phyloP scores from a whole-genome alignment of 805 yeast genomes.

The Maudiozyma bulderi region DNA sequence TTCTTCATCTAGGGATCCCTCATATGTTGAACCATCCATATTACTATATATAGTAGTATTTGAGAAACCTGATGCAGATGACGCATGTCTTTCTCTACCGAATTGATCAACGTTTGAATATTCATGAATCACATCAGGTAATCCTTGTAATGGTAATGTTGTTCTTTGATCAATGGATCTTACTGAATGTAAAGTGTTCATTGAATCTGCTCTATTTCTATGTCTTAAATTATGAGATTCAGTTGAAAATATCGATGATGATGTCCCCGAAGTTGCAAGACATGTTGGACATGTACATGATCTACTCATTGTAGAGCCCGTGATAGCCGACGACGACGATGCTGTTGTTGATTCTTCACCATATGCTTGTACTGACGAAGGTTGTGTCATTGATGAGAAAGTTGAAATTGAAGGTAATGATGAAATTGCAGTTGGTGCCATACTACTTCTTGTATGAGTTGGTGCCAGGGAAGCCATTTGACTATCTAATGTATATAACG shows the following conservation, averaged over 20 bases:
- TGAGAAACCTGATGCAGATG: neutral
- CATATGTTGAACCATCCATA: neutral
- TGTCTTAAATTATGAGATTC: neutral
- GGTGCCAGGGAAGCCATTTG: neutral
- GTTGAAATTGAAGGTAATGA: neutral
- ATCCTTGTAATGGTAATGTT: slow-evolving; percentile 33
- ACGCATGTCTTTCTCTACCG: slow-evolving; percentile 12
- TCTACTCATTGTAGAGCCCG: neutral
- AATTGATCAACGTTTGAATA: slow-evolving; percentile 32
- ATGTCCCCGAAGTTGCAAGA: neutral
- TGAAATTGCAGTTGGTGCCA: neutral
- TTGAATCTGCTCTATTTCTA: neutral
- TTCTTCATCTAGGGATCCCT: neutral
- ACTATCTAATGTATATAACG: neutral
- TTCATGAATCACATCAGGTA: slow-evolving; percentile 38
- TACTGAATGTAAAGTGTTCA: slow-evolving; percentile 1
- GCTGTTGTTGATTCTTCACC: neutral
- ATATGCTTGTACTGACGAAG: neutral
- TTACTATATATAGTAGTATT: neutral
- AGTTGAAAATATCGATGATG: neutral
- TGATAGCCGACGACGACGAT: too few species aligned
- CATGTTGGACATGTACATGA: neutral
- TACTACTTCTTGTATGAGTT: neutral
- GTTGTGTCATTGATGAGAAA: neutral
- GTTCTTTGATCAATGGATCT: slow-evolving; percentile 23